A percentile compares a stretch with the other conserved stretches of the same genome.
phyloP scores from a whole-genome alignment of 176 grass and related monocot genomes.

The Bolboschoenus planiculmis region DNA sequence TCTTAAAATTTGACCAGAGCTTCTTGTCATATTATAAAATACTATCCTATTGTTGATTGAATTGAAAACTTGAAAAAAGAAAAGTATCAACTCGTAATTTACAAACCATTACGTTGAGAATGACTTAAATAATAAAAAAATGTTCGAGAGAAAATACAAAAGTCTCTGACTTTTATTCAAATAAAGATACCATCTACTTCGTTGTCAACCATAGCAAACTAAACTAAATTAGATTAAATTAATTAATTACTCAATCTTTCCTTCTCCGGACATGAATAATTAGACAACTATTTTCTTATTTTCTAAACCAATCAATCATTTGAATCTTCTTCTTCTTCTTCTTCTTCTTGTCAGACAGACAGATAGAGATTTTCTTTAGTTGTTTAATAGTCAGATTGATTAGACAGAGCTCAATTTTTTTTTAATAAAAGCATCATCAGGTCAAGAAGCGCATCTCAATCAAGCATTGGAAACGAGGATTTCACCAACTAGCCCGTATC shows the following conservation, averaged over 20 bases:
- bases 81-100: neutral
- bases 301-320: neutral
- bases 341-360: too few relatives aligned
- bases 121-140: neutral
- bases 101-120: neutral
- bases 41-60: neutral
- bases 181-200: neutral
- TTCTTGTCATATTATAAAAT: neutral
- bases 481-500: neutral
- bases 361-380: neutral
- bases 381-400: neutral
- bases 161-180: neutral
- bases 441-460: neutral
- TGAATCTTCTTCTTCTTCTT: too few relatives aligned
- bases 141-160: neutral
- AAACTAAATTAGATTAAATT: too few relatives aligned
- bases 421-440: neutral
- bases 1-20: neutral
- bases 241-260: neutral
- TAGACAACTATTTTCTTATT: neutral
- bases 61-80: neutral
- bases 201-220: neutral
- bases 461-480: conserved; percentile 3
- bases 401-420: neutral
- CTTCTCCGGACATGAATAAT: neutral